Evolutionary conservation across 495 filamentous ascomycete species (phyloP), one percentile per base, ranked within the genome.

Genomic region (Letharia columbiana): DNA sequence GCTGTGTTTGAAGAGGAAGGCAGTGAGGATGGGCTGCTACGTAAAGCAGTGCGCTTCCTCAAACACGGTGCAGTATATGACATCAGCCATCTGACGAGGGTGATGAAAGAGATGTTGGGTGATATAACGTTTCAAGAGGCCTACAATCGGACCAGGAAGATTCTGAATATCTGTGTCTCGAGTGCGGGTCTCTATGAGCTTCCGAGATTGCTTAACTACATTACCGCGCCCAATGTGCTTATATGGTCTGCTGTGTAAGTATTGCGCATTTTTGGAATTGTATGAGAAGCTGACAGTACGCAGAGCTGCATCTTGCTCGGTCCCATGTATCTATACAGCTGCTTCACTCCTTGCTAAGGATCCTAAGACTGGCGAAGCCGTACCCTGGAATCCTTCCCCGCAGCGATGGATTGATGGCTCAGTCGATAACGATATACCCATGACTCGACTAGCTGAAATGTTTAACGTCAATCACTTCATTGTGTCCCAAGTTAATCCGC

Each of bases 381-480:
- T 84, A 17, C 87, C 88, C 0, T 96, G 92, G 92, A 91, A 92
- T 70, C 88, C 89, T 15, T 84, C 88, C 11, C 87, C 89, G 23
- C 89, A 89, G 69, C 84, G 83, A 67, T 97, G 88, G 82, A 96
- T 96, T 56, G 93, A 98, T 74, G 93, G 93, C 8, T 96, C 91
- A 0, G 90, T 98, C 7, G 92, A 97, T 70, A 91, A 91, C 66
- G 93, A 98, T 75, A 81, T 98, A 3, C 93, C 93, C 31, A 96
- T 96, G 89, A 91, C 87, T 56, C 82, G 90, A 13, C 79, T 98
- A 15, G 87, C 92, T 0, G 92, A 96, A 70, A 93, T 96, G 89
- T 96, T 96, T 77, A 96, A 96, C 72, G 92, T 96, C 76, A 98
- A 96, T 72, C 92, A 96, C 72, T 96, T 96, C 73, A 96, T 98